Evolutionary conservation across 1,284 basidiomycete species (phyloP), one percentile per base, ranked within the genome.

Genomic region (Singerocomus inundabilis): DNA sequence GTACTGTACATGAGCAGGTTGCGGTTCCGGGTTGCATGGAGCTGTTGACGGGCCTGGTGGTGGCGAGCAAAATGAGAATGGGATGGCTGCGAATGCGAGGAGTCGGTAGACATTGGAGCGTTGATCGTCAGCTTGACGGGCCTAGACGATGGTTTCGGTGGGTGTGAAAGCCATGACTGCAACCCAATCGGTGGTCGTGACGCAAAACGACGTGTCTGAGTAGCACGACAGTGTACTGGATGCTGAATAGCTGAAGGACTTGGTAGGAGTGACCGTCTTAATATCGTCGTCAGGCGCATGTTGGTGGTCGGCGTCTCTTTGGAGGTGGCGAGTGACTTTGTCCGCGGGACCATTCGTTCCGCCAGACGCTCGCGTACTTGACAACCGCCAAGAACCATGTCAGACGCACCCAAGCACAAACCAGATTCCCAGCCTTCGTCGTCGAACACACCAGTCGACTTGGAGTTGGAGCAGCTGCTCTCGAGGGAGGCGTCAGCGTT

Each of bases 401-500:
- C 59, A 13, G 45, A 47, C 30, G 40, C 48, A 24, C 43, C 56
- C 47, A 58, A 52, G n/a, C 16, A 31, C 16, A 51, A 16, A 11
- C 40, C 34, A 44, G 35, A 40, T 18, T 32, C 54, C 5, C 52
- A 48, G 31, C 37, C 46, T 3, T 48, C 49, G 58, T 69, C 49
- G 0, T 44, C 53, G n/a, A 44, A 21, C 8, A 59, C 61, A 28
- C 50, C 64, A 16, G 21, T 57, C 13, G 76, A 77, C 43, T 63
- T 72, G 10, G 82, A 84, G 46, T 61, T 91, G n/a, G 88, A 91
- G 52, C 87, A 81, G 66, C 70, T 91, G 7, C 76, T 91, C 35
- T 85, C 75, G 44, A 76, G 86, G 42, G 88, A 91, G 63, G 87
- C 88, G 0, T 83, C 84, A n/a, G 88, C 86, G 5, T 86, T 91